Evolutionary conservation across 768 basidiomycete species (phyloP).

Genomic region (Leucosporidium scottii): DNA sequence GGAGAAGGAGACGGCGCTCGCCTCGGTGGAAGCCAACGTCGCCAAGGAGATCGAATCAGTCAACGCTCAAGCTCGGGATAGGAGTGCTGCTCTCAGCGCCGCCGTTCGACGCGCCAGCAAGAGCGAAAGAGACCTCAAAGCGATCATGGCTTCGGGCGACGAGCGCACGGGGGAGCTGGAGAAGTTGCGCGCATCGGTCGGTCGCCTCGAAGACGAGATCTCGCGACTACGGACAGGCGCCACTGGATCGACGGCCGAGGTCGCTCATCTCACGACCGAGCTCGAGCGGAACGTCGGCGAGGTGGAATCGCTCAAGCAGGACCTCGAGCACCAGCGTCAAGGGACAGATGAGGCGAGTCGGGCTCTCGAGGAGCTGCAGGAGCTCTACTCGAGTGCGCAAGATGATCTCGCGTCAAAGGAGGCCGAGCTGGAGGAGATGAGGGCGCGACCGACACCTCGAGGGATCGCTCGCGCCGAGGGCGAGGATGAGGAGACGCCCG

Average conservation of each 20-base stretch:
- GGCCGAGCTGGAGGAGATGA: background rate
- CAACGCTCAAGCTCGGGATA: slow-evolving; percentile 11
- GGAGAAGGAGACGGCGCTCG: slow-evolving; percentile 48
- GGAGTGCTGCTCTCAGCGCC: slow-evolving; percentile 15
- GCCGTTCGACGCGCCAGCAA: slow-evolving; percentile 36
- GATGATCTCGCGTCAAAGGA: slow-evolving; percentile 12
- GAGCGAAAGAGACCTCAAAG: slow-evolving; percentile 56
- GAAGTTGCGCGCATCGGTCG: slow-evolving; percentile 10
- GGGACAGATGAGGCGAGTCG: slow-evolving; percentile 38
- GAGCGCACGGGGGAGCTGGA: slow-evolving; percentile 16
- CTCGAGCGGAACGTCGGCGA: slow-evolving; percentile 14
- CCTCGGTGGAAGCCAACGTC: slow-evolving; percentile 32
- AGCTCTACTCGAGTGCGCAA: slow-evolving; percentile 4
- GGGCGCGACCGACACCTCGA: background rate
- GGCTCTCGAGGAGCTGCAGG: slow-evolving; percentile 18
- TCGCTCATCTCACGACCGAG: slow-evolving; percentile 11
- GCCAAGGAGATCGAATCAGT: slow-evolving; percentile 18
- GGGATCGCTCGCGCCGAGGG: background rate
- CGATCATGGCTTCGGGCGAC: slow-evolving; percentile 50
- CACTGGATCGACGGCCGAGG: background rate
- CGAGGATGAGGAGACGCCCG: background rate
- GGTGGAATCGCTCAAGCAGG: slow-evolving; percentile 7
- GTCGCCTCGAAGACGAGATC: slow-evolving; percentile 18
- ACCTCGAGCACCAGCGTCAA: slow-evolving; percentile 34
- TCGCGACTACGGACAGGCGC: background rate